A percentile compares a stretch with the other conserved stretches of the same genome.
phyloP scores from a whole-genome alignment of 2,329 filamentous ascomycete genomes.

The Cytospora piceicola region DNA sequence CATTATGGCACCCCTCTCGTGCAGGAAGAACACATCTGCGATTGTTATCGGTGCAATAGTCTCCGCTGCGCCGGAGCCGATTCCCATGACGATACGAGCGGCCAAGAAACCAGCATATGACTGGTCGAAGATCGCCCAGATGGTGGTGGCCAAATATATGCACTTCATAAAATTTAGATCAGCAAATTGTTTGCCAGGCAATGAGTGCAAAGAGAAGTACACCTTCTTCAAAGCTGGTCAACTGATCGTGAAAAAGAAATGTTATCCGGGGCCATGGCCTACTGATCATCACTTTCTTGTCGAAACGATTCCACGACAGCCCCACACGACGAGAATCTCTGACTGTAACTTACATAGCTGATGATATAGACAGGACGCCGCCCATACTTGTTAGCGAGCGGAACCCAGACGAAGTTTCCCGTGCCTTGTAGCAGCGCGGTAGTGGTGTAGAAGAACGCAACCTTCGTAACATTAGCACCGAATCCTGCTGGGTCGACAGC shows the following conservation, averaged over 20 bases:
- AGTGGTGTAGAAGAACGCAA: slow-evolving; percentile 58
- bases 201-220: neutral
- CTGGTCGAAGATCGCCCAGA: slow-evolving; percentile 50
- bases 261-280: neutral
- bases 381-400: slow-evolving; percentile 50
- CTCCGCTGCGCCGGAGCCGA: slow-evolving; percentile 58
- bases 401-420: slow-evolving; percentile 52
- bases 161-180: neutral
- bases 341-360: slow-evolving; percentile 41
- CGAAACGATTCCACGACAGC: neutral
- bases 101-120: slow-evolving; percentile 48
- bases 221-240: neutral
- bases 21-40: slow-evolving; percentile 60
- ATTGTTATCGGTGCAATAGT: slow-evolving; percentile 56
- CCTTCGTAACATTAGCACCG: slow-evolving; percentile 44
- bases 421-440: slow-evolving; percentile 54
- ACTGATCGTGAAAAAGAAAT: neutral
- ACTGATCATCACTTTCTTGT: too few species aligned
- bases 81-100: slow-evolving; percentile 55
- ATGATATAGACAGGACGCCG: slow-evolving; percentile 48
- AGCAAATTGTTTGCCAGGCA: neutral
- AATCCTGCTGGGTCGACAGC: slow-evolving; percentile 35
- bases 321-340: neutral
- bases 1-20: slow-evolving; percentile 58
- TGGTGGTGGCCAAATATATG: slow-evolving; percentile 46